These are phyloP conservation scores for Rhizopogon vinicolor DNA, from an alignment of 768 basidiomycete genomes.

Conservation along the genomic window DNA sequence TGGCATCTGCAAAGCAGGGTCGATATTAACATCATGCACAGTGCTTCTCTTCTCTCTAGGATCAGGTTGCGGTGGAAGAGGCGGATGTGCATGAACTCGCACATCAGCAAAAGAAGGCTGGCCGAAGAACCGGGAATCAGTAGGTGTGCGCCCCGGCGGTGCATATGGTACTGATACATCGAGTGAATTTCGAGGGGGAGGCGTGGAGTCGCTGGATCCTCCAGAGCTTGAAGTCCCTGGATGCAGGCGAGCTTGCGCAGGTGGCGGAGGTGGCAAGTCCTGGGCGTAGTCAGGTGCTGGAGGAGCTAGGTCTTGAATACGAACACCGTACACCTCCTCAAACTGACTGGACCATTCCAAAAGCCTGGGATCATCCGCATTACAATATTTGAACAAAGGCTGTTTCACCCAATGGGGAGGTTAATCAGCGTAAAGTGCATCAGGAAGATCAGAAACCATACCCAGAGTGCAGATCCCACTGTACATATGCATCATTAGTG, in stretches of 20 bases:
- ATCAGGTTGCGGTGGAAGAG: constrained; percentile 11
- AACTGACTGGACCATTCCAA: constrained; percentile 59
- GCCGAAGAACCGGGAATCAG: constrained; percentile 31
- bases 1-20: constrained; percentile 24
- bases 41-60: constrained; percentile 20
- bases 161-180: constrained; percentile 18
- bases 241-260: constrained; percentile 20
- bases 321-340: constrained; percentile 63
- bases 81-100: constrained; percentile 11
- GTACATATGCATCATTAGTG: constrained; percentile 19
- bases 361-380: constrained; percentile 50
- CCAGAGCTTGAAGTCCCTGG: not conserved
- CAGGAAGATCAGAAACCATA: constrained; percentile 33
- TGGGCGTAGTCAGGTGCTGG: constrained; percentile 12
- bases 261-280: constrained; percentile 27
- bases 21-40: constrained; percentile 24
- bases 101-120: constrained; percentile 14
- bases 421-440: constrained; percentile 19
- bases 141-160: constrained; percentile 29
- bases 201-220: not conserved
- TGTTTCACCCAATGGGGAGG: constrained; percentile 22
- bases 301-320: constrained; percentile 43
- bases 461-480: constrained; percentile 65
- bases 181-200: constrained; percentile 4
- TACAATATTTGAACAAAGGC: constrained; percentile 64